Base-by-base conservation (phyloP, 2,329 filamentous ascomycete genomes). In the Exophiala bonariae region DNA sequence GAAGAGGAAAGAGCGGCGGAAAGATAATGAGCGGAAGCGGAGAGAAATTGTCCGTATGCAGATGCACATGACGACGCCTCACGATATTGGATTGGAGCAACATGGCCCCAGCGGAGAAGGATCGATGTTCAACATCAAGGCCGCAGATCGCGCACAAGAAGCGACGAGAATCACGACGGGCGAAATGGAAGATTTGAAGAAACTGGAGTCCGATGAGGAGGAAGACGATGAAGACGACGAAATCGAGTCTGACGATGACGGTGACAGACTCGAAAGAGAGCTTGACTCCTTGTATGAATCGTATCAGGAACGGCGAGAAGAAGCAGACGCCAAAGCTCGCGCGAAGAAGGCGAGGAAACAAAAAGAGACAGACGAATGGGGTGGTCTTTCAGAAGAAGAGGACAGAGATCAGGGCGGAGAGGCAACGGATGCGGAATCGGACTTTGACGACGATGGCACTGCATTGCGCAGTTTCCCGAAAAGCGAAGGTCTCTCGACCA, bases 41-140 rank as follows among this genome's bases (percentile, higher is more conserved):
- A 93, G 88, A 59, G 93, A 97, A 56, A 89, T 97, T 50, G 78
- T 95, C n/a, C 84, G 93, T 26, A 86, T 99, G 86, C 93, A 99
- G 68, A 83, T 99, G 74, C 86, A 96, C 71, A 99, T 99, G 93
- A 86, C 85, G 2, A 87, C 90, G 1, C 93, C 93, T 6, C 93
- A 89, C 77, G 93, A 99, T 56, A 96, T 99, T 54, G 93, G 93
- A 61, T 81, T 95, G 72, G 93, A 96, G 64, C 89, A 93, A 68
- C 72, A 80, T 18, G 89, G 89, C 0, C 87, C 88, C 0, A 75
- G 81, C 40, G 91, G 89, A 18, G 84, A 89, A 33, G 87, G 89
- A 36, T 77, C 87, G 20, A 93, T 96, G 75, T 99, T 99, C 65
- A 82, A 82, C 2, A 77, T 97, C 37, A 95, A 90, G 66, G 74